Conservation (phyloP, 345 rosid species). For the Citrus hindsii region DNA sequence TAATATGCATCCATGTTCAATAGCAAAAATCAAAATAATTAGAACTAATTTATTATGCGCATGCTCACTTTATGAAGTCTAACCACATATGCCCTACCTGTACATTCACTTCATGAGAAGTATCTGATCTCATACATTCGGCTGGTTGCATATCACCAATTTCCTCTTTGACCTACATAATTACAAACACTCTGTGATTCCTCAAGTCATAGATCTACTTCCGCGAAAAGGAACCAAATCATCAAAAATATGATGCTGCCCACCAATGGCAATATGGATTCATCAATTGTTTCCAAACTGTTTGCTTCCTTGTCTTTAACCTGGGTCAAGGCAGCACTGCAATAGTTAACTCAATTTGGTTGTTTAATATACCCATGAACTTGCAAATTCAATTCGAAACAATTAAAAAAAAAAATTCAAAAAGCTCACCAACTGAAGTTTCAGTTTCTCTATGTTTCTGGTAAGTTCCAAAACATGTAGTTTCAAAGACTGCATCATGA, state of each 20-base stretch:
- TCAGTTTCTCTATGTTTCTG: constrained; percentile 53
- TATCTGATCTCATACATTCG: constrained; percentile 22
- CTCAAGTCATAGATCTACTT: constrained; percentile 14
- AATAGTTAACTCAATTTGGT: background rate
- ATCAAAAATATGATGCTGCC: constrained; percentile 20
- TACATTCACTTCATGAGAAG: constrained; percentile 20
- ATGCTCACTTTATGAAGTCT: background rate
- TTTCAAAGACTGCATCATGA: constrained; percentile 72
- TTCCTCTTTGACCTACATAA: constrained; percentile 40
- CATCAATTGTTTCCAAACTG: constrained; percentile 28
- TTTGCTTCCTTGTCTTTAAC: constrained; percentile 44
- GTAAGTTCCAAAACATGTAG: constrained; percentile 82
- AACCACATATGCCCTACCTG: constrained; percentile 31
- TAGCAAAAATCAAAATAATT: background rate
- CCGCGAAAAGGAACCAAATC: constrained; percentile 10
- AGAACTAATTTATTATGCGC: background rate
- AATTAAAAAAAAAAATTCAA: background rate
- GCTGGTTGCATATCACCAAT: constrained; percentile 16
- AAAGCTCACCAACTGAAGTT: constrained; percentile 63
- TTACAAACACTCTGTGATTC: background rate
- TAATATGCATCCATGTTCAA: background rate
- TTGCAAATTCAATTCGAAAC: constrained; percentile 1
- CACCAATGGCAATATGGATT: constrained; percentile 37
- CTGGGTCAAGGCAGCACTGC: constrained; percentile 34
- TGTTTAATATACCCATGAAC: background rate